Percentiles rank a stretch among this genome's conserved stretches.
These are phyloP conservation scores for Fusarium verrucosum DNA, from an alignment of 2,329 filamentous ascomycete species.

Conservation along the genomic window DNA sequence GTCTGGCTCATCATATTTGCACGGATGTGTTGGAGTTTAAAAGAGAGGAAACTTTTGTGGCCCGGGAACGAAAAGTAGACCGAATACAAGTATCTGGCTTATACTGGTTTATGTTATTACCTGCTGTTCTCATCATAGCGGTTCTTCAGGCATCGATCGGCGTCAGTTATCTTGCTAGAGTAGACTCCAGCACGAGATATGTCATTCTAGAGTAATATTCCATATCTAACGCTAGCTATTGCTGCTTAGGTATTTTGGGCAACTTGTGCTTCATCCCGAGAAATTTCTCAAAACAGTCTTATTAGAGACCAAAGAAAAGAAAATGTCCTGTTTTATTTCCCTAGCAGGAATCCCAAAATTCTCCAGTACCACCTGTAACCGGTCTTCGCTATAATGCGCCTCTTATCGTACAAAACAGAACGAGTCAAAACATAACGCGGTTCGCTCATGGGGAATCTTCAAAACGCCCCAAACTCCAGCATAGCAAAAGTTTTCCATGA, in stretches of 20 bases:
- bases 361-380: background rate
- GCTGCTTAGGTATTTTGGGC: background rate
- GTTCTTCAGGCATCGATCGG: background rate
- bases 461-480: constrained; percentile 41
- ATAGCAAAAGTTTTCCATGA: background rate
- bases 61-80: constrained; percentile 64
- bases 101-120: background rate
- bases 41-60: constrained; percentile 76
- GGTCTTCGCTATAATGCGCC: background rate
- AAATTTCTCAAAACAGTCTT: background rate
- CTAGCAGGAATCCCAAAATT: background rate
- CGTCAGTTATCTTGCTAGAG: background rate
- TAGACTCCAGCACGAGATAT: background rate
- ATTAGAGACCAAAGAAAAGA: background rate
- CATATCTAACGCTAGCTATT: background rate
- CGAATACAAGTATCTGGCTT: background rate
- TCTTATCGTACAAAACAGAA: constrained; percentile 21
- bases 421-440: constrained; percentile 1
- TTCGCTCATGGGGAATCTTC: constrained; percentile 18
- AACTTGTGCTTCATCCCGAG: background rate
- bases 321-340: background rate
- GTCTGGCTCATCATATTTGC: constrained; percentile 75
- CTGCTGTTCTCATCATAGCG: background rate
- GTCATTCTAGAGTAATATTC: background rate
- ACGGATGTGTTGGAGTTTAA: constrained; percentile 76